Conservation (phyloP, 1,284 basidiomycete species). For the Taiwanofungus camphoratus region DNA sequence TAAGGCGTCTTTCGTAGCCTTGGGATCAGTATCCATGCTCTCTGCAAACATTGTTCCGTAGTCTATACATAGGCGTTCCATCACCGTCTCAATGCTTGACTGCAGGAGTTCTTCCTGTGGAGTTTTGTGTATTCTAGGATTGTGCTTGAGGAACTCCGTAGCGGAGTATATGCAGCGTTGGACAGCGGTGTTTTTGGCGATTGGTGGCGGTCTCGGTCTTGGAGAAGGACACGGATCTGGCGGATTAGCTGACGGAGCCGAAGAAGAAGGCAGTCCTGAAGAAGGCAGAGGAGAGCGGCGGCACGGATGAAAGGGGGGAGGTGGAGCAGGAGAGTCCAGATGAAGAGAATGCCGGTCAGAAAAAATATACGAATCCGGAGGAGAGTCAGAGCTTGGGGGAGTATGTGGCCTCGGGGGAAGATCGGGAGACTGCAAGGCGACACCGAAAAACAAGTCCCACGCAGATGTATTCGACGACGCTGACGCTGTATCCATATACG, state of each 20-base stretch:
- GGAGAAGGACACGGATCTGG: no score
- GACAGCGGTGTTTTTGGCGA: neutral
- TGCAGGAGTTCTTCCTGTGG: neutral
- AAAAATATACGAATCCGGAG: no score
- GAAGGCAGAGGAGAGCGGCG: no score
- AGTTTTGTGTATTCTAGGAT: neutral
- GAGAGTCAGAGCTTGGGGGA: neutral
- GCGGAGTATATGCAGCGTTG: neutral
- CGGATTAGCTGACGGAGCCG: no score
- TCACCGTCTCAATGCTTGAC: neutral
- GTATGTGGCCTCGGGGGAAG: neutral
- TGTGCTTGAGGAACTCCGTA: neutral
- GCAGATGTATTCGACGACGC: neutral
- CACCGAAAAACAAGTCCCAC: neutral
- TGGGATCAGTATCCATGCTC: slow-evolving; percentile 1
- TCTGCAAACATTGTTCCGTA: neutral
- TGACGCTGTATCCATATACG: neutral
- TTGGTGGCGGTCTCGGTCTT: no score
- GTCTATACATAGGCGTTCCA: neutral
- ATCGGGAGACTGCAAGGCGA: neutral
- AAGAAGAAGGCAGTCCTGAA: no score
- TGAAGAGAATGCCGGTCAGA: no score
- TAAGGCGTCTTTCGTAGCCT: neutral
- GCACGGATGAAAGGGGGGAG: no score
- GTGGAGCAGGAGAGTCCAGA: no score